Conservation (phyloP, 176 grass and related monocot species). For the Hordeum marinum region DNA sequence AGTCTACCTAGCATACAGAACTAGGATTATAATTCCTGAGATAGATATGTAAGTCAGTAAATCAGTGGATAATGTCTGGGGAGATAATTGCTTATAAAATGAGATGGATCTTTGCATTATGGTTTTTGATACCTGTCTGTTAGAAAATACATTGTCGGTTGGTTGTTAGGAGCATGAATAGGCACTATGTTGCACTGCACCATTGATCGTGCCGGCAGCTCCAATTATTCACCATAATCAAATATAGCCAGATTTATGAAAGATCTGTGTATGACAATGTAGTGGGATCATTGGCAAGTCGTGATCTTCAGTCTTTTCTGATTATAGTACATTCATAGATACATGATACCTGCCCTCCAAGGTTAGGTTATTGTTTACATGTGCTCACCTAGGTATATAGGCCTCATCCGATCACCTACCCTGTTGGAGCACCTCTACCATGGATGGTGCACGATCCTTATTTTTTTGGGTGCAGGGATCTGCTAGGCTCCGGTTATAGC, state of each 20-base stretch:
- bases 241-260: slow-evolving; percentile 10
- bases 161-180: neutral
- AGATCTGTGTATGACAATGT: slow-evolving; percentile 12
- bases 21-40: neutral
- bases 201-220: neutral
- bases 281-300: slow-evolving; percentile 23
- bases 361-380: slow-evolving; percentile 40
- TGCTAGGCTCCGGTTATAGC: slow-evolving; percentile 31
- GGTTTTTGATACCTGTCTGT: neutral
- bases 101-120: slow-evolving; percentile 4
- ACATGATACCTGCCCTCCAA: slow-evolving; percentile 22
- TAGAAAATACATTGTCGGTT: neutral
- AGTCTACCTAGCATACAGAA: neutral
- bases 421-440: slow-evolving; percentile 9
- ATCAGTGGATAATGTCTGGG: neutral
- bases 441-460: slow-evolving; percentile 29
- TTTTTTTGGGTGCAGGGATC: slow-evolving; percentile 23
- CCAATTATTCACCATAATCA: neutral
- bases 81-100: slow-evolving; percentile 16
- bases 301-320: slow-evolving; percentile 15
- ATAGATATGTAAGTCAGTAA: neutral
- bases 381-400: slow-evolving; percentile 38
- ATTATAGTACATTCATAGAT: slow-evolving; percentile 23
- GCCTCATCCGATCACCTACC: slow-evolving; percentile 24
- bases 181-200: slow-evolving; percentile 10